These are phyloP conservation scores for Cryptococcus hybrid DNA, from an alignment of 1,284 basidiomycete species.

Conservation along the genomic window DNA sequence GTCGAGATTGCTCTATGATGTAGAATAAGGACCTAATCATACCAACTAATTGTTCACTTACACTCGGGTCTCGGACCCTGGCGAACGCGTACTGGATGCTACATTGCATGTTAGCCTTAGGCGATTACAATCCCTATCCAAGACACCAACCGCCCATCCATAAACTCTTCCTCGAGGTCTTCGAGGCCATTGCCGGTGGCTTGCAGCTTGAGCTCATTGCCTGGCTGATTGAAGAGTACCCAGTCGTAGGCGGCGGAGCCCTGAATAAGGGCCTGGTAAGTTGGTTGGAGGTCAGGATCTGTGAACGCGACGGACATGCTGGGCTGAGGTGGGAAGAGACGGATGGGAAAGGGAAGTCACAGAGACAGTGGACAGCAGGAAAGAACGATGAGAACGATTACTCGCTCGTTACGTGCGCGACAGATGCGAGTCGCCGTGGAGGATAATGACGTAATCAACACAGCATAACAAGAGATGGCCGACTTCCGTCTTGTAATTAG, in stretches of 20 bases:
- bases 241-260: conserved; percentile 72
- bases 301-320: conserved; percentile 48
- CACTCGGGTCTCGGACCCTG: conserved; percentile 82
- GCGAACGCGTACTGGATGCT: conserved; percentile 95
- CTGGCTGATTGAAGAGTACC: conserved; percentile 75
- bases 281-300: conserved; percentile 62
- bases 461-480: no score
- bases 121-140: neutral
- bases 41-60: conserved; percentile 47
- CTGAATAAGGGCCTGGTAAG: conserved; percentile 77
- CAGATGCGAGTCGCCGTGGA: no score
- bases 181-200: conserved; percentile 80
- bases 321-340: no score
- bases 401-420: no score
- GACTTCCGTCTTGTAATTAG: no score
- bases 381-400: no score
- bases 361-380: no score
- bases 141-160: conserved; percentile 72
- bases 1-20: conserved; percentile 68
- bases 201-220: conserved; percentile 89
- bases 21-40: neutral
- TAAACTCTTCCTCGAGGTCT: conserved; percentile 91
- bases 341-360: no score
- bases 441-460: no score
- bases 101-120: neutral